Evolutionary conservation across 305 asterid genomes (phyloP).

Genomic region (Andrographis paniculata): DNA sequence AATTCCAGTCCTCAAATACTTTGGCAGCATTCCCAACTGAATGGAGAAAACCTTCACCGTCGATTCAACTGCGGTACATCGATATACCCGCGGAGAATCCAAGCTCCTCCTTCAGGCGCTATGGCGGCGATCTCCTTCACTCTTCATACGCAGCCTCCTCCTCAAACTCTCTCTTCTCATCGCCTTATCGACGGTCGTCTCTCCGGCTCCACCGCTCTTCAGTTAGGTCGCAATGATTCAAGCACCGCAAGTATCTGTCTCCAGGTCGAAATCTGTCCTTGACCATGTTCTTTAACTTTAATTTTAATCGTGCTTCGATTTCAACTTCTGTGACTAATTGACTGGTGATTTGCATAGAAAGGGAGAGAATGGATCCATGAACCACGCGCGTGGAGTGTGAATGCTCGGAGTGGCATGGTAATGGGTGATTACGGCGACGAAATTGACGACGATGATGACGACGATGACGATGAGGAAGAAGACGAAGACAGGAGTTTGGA

Average conservation of each 20-base stretch:
- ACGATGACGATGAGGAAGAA: slow-evolving; percentile 63
- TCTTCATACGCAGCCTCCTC: slow-evolving; percentile 20
- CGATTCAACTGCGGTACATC: slow-evolving; percentile 7
- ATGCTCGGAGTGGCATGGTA: slow-evolving; percentile 30
- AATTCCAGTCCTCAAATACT: not conserved
- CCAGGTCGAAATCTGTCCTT: slow-evolving; percentile 18
- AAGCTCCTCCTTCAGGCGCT: slow-evolving; percentile 19
- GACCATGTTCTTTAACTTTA: no score
- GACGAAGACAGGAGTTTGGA: slow-evolving; percentile 87
- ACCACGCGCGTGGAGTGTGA: slow-evolving; percentile 29
- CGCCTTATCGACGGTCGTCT: slow-evolving; percentile 10
- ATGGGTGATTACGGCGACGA: slow-evolving; percentile 42
- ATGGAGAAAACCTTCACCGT: slow-evolving; percentile 10
- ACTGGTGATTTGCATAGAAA: slow-evolving; percentile 18
- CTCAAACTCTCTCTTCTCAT: slow-evolving; percentile 10
- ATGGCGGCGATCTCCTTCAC: slow-evolving; percentile 40
- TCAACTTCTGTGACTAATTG: slow-evolving; percentile 2
- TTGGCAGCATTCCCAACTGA: slow-evolving; percentile 7
- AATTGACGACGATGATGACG: slow-evolving; percentile 51
- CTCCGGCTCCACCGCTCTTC: slow-evolving; percentile 17
- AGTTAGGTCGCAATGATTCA: slow-evolving; percentile 17
- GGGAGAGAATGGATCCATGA: slow-evolving; percentile 14
- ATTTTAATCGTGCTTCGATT: not conserved
- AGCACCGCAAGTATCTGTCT: slow-evolving; percentile 15
- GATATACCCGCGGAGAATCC: not conserved